Conservation (phyloP, 805 yeast species). For the Ascoidea asiatica region DNA sequence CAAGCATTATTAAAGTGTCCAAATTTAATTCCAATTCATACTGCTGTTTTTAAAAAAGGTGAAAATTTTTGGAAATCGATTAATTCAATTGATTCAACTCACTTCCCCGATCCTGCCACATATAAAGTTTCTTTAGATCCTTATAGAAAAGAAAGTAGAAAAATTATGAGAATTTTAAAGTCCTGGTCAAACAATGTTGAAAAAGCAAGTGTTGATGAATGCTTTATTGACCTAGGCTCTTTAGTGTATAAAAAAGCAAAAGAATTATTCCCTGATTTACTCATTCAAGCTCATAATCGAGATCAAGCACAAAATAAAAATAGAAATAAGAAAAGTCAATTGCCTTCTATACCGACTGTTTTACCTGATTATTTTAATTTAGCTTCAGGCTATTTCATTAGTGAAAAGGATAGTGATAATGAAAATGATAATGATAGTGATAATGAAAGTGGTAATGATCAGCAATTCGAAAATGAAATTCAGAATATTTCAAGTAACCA, state of each 20-base stretch:
- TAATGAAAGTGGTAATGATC: no score
- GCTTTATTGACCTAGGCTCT: slow-evolving; percentile 74
- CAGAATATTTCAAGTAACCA: no score
- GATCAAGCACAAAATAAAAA: no score
- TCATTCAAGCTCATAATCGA: slow-evolving; percentile 10
- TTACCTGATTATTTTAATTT: slow-evolving; percentile 19
- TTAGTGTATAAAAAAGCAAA: slow-evolving; percentile 32
- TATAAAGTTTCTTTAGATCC: slow-evolving; percentile 89
- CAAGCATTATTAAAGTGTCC: slow-evolving; percentile 72
- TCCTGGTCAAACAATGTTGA: slow-evolving; percentile 57
- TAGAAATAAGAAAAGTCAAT: slow-evolving; percentile 11
- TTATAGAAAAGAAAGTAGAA: slow-evolving; percentile 75
- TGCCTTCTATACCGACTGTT: slow-evolving; percentile 32
- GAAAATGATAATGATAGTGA: slow-evolving; percentile 4
- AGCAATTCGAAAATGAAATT: no score
- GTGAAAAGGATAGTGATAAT: slow-evolving; percentile 15
- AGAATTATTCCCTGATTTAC: slow-evolving; percentile 33
- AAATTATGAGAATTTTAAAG: slow-evolving; percentile 54
- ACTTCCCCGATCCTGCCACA: slow-evolving; percentile 39
- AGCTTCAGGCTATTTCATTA: slow-evolving; percentile 3
- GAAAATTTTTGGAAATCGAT: slow-evolving; percentile 72
- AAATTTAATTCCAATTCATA: slow-evolving; percentile 65
- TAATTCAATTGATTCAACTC: slow-evolving; percentile 28
- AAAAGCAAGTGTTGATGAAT: slow-evolving; percentile 93
- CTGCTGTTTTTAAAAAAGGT: slow-evolving; percentile 86